Base-by-base conservation (phyloP, 257 asterid genomes). In the Solanum dulcamara region DNA sequence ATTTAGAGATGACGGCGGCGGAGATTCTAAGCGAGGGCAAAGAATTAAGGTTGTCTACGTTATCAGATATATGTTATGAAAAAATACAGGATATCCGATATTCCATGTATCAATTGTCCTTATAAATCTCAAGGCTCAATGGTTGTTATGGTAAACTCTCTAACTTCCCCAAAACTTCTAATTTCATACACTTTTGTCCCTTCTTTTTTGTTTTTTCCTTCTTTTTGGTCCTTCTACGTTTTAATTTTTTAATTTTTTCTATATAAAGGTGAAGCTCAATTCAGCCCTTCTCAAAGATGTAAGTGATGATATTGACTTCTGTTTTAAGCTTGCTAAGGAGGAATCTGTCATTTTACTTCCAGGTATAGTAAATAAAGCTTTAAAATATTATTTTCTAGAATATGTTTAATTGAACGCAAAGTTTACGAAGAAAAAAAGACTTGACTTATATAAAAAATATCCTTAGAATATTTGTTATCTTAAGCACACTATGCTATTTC, bases 1-100 rank as follows among this genome's bases (percentile, higher is more conserved):
- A 92, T 72, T 88, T 95, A 48, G 97, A 95, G 87, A 87, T 90
- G 92, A 85, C 98, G 7, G 99, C 99, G 4, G 98, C 97, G 2
- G 99, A 97, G 92, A 84, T 97, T 79, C 71, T 97, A 84, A 94
- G 97, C 85, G 98, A 97, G 91, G 96, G 95, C 0, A 94, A 89
- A 87, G 96, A 92, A 35, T 91, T 97, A 86, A 91, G 83, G 79
- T 81, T 97, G 6, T 90, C 96, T 24, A 88, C n/a, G n/a, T n/a
- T n/a, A n/a, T 88, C 94, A 6, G 92, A 94, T 62, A 84, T 85
- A 46, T 93, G 98, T 84, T 90, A 64, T 53, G 62, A 86, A 15
- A 92, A 82, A 89, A 87, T 91, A 24, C 81, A 85, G 81, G 98
- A 95, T 71, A n/a, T n/a, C n/a, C n/a, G n/a, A n/a, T n/a, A 93